Evolutionary conservation across 1,284 basidiomycete species (phyloP).

Genomic region (Sporisorium graminicola): DNA sequence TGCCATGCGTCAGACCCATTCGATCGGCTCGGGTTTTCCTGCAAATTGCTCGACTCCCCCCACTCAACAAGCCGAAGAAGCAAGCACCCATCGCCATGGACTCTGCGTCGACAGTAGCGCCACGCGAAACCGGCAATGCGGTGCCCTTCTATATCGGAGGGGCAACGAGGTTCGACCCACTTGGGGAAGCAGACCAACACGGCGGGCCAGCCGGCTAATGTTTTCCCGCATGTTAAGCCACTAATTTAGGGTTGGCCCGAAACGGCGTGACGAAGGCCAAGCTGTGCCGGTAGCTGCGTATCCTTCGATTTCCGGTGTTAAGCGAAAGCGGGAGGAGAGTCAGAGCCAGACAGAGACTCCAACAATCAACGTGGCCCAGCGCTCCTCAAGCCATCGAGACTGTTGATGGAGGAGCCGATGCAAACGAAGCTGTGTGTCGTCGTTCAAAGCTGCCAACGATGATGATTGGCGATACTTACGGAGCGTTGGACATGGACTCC

Average conservation of each 20-base stretch:
- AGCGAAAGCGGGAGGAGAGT: neutral
- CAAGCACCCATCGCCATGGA: neutral
- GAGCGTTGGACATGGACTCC: constrained; percentile 72
- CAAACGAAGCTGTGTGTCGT: neutral
- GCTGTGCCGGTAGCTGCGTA: constrained; percentile 24
- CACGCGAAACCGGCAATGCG: no score
- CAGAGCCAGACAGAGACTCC: neutral
- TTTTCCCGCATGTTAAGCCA: constrained; percentile 10
- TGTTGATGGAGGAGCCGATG: neutral
- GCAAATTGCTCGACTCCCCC: neutral
- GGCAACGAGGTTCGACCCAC: constrained; percentile 2
- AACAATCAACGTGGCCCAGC: neutral
- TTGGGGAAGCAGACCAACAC: neutral
- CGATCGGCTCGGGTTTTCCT: no score
- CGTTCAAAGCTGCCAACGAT: neutral
- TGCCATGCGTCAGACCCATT: neutral
- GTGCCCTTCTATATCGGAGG: no score
- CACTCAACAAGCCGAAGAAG: neutral
- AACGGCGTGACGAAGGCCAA: constrained; percentile 5
- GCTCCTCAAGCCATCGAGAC: neutral
- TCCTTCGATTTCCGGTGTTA: neutral
- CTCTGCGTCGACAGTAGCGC: no score
- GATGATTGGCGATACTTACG: constrained; percentile 59
- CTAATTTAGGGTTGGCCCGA: neutral
- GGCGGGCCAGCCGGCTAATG: neutral